Evolutionary conservation across 495 filamentous ascomycete species (phyloP), one percentile per base, ranked within the genome.

Genomic region (Hyaloscypha hepaticicola): DNA sequence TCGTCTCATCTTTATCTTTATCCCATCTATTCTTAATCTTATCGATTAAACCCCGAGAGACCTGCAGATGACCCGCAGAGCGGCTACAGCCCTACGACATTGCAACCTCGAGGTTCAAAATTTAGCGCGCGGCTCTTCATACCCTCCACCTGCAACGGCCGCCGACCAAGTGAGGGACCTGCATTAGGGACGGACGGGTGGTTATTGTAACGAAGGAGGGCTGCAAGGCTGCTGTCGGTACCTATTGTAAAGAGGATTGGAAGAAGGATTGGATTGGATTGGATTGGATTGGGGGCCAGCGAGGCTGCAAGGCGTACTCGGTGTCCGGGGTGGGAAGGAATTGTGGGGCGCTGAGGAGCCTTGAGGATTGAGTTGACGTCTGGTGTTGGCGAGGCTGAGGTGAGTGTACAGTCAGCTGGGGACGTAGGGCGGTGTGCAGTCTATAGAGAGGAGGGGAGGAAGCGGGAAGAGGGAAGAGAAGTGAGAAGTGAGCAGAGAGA

Each of bases 121-220:
- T n/a, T n/a, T n/a, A n/a, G n/a, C n/a, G n/a, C n/a, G n/a, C n/a
- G n/a, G n/a, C n/a, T n/a, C n/a, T n/a, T n/a, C n/a, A n/a, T n/a
- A n/a, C n/a, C n/a, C n/a, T n/a, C n/a, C n/a, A n/a, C n/a, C n/a
- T n/a, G n/a, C n/a, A n/a, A n/a, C n/a, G n/a, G n/a, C n/a, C n/a
- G n/a, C n/a, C n/a, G n/a, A n/a, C n/a, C n/a, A n/a, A n/a, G n/a
- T n/a, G n/a, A n/a, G n/a, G n/a, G n/a, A n/a, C n/a, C n/a, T n/a
- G n/a, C n/a, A n/a, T n/a, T n/a, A n/a, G 4, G n/a, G 50, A 7
- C 11, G 8, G 8, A 4, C 25, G 25, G 38, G n/a, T 53, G 53
- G 53, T 58, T 64, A 58, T 64, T 51, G 53, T 22, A 33, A 64
- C 62, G 55, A 55, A 52, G 57, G 38, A 25, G 27, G 55, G 33